Evolutionary conservation across 75 land plant genomes (phyloP).

Genomic region (Gnetum montanum): DNA sequence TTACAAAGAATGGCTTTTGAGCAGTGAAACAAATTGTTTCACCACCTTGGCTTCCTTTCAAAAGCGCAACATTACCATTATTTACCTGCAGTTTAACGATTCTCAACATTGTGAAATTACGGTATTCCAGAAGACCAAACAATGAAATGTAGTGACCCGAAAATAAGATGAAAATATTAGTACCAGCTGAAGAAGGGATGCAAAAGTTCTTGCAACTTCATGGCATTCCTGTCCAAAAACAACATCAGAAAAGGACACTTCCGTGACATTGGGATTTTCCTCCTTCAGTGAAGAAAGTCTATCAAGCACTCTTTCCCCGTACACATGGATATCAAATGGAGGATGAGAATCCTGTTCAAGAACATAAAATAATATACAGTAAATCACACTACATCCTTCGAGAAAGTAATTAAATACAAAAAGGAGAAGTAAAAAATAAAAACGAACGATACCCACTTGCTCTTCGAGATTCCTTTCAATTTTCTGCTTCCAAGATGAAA

Average conservation of each 20-base stretch:
- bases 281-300: constrained; percentile 9
- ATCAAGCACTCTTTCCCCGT: constrained; percentile 65
- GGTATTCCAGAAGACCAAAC: not conserved
- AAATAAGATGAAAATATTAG: not conserved
- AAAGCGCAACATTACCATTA: constrained; percentile 61
- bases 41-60: constrained; percentile 12
- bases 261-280: constrained; percentile 11
- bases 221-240: constrained; percentile 58
- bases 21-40: constrained; percentile 48
- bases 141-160: not conserved
- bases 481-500: constrained; percentile 74
- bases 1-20: constrained; percentile 54
- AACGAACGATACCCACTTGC: constrained; percentile 33
- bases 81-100: constrained; percentile 50
- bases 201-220: constrained; percentile 81
- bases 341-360: constrained; percentile 58
- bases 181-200: constrained; percentile 89
- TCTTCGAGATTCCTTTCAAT: constrained; percentile 65
- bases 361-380: not conserved
- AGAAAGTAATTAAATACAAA: not conserved
- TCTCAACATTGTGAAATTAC: not conserved
- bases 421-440: constrained; percentile 1
- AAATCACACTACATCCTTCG: not conserved
- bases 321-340: constrained; percentile 80
- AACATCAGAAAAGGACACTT: constrained; percentile 42